phyloP scores from a whole-genome alignment of 2,329 filamentous ascomycete species.

The Trematosphaeria pertusa region DNA sequence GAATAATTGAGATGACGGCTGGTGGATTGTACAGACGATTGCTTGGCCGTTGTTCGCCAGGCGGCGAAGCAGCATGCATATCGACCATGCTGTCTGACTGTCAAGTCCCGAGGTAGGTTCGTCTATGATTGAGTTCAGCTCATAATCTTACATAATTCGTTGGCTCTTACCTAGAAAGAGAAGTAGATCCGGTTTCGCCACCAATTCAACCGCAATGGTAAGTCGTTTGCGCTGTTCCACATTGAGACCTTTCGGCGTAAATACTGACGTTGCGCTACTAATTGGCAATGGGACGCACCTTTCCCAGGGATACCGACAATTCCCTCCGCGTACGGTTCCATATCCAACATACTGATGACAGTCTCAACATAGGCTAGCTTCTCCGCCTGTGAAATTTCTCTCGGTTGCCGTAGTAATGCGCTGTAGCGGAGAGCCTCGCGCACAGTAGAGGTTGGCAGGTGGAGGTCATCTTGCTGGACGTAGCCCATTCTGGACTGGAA shows the following conservation, averaged over 20 bases:
- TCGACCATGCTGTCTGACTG: constrained; percentile 87
- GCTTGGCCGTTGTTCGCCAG: constrained; percentile 80
- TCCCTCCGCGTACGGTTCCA: constrained; percentile 9
- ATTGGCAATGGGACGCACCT: too few relatives aligned
- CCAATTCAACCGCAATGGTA: constrained; percentile 59
- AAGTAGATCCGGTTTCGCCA: constrained; percentile 13
- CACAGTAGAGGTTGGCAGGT: constrained; percentile 65
- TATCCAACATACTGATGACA: constrained; percentile 7
- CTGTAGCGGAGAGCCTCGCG: constrained; percentile 50
- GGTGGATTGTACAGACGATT: constrained; percentile 91
- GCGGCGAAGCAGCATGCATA: constrained; percentile 82
- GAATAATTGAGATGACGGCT: constrained; percentile 89
- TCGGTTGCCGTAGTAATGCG: constrained; percentile 13
- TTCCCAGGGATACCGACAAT: constrained; percentile 12
- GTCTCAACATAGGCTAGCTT: constrained; percentile 14
- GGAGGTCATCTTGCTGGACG: constrained; percentile 67
- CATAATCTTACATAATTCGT: too few relatives aligned
- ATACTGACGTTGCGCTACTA: too few relatives aligned
- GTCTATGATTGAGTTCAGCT: too few relatives aligned
- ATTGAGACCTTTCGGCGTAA: too few relatives aligned
- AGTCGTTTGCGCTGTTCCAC: constrained; percentile 68
- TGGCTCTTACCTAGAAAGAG: constrained; percentile 64
- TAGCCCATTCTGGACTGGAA: constrained; percentile 68
- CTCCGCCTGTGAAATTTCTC: neutral
- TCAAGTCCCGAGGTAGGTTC: constrained; percentile 80